Evolutionary conservation across 1,284 basidiomycete species (phyloP).

Genomic region (Ceratobasidium sp.): DNA sequence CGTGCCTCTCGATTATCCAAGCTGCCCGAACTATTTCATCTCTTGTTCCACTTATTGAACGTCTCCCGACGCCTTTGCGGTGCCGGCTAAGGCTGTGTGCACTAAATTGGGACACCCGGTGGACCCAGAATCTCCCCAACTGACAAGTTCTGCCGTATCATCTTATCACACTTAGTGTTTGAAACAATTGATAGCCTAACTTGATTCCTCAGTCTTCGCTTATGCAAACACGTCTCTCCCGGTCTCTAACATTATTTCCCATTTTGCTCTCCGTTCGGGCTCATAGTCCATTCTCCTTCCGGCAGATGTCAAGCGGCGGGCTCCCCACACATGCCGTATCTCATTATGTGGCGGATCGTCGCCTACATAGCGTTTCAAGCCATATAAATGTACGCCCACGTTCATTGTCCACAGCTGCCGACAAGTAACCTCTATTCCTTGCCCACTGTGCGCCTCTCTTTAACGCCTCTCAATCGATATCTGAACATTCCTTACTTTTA

Average conservation of each 20-base stretch:
- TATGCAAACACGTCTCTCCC: not conserved
- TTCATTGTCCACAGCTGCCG: not conserved
- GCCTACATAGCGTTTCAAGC: not conserved
- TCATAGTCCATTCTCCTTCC: not conserved
- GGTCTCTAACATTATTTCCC: not conserved
- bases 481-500: slow-evolving; percentile 14
- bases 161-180: not conserved
- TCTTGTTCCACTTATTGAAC: no score
- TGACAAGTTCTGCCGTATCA: not conserved
- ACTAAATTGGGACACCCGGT: not conserved
- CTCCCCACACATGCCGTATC: slow-evolving; percentile 19
- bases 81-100: not conserved
- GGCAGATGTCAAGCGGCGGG: slow-evolving; percentile 10
- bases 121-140: not conserved
- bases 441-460: slow-evolving; percentile 9
- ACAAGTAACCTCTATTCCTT: no score
- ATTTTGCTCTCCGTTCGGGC: not conserved
- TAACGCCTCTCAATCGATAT: slow-evolving; percentile 8
- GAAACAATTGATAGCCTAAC: not conserved
- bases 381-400: slow-evolving; percentile 24
- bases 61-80: not conserved
- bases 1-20: no score
- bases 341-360: not conserved
- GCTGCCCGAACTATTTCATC: not conserved
- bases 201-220: not conserved